A percentile compares a stretch with the other conserved stretches of the same genome.
Conservation (phyloP, 257 asterid genomes). For the Forsythia viridissima region DNA sequence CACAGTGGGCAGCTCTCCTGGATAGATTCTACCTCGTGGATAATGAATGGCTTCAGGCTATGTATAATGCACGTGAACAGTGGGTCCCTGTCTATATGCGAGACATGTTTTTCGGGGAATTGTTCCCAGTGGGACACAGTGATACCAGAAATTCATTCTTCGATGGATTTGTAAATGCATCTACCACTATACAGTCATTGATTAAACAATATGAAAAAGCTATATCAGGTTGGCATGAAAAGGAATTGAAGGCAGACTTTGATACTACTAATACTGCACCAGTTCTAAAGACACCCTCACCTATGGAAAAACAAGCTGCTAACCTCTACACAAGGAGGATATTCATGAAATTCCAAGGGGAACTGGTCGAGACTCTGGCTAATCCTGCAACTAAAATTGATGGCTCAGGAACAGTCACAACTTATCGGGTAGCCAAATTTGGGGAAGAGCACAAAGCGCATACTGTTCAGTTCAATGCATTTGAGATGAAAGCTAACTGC, state of each 20-base stretch:
- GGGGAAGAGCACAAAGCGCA: slow-evolving; percentile 80
- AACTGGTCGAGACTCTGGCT: slow-evolving; percentile 80
- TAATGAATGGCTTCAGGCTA: slow-evolving; percentile 74
- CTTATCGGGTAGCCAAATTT: slow-evolving; percentile 74
- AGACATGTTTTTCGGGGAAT: slow-evolving; percentile 76
- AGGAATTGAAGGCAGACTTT: slow-evolving; percentile 66
- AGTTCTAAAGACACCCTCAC: slow-evolving; percentile 75
- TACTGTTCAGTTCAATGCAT: slow-evolving; percentile 52
- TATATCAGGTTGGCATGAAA: slow-evolving; percentile 60
- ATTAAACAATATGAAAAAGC: slow-evolving; percentile 69
- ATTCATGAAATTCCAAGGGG: slow-evolving; percentile 81
- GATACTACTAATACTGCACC: slow-evolving; percentile 58
- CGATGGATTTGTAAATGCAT: slow-evolving; percentile 46
- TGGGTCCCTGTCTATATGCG: slow-evolving; percentile 80
- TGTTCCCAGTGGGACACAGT: slow-evolving; percentile 39
- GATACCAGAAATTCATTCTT: slow-evolving; percentile 46
- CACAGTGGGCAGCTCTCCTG: slow-evolving; percentile 60
- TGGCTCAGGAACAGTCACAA: slow-evolving; percentile 45
- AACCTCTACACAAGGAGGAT: slow-evolving; percentile 65
- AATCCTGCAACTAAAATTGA: slow-evolving; percentile 71
- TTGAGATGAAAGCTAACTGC: slow-evolving; percentile 72
- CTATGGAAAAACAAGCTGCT: slow-evolving; percentile 97
- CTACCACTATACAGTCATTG: slow-evolving; percentile 52
- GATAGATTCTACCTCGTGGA: slow-evolving; percentile 48
- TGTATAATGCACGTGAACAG: slow-evolving; percentile 62